Conservation (phyloP, 306 rosid genomes). For the Oemleria cerasiformis region DNA sequence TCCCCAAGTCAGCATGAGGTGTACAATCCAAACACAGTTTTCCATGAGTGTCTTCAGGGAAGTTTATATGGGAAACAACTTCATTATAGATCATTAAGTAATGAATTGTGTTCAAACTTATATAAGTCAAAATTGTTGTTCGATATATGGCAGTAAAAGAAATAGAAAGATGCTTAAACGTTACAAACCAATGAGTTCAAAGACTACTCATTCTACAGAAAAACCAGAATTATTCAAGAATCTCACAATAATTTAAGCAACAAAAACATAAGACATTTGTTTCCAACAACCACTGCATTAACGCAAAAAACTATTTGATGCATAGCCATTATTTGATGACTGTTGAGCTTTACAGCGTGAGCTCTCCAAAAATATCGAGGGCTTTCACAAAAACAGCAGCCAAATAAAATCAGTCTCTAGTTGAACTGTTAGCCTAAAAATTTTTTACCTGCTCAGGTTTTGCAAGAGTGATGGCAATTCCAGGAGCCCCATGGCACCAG, state of each 20-base stretch:
- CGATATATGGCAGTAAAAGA: background rate
- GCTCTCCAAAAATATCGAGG: background rate
- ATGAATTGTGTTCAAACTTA: background rate
- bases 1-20: background rate
- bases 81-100: background rate
- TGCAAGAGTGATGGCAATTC: constrained; percentile 67
- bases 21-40: background rate
- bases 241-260: background rate
- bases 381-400: background rate
- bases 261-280: constrained; percentile 6
- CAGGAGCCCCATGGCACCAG: constrained; percentile 89
- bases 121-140: background rate
- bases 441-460: constrained; percentile 73
- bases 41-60: background rate
- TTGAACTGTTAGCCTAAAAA: constrained; percentile 3
- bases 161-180: background rate
- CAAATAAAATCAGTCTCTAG: background rate
- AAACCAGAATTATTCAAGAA: background rate
- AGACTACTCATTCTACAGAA: background rate
- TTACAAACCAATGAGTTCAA: background rate
- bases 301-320: background rate
- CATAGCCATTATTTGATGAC: constrained; percentile 7
- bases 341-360: background rate
- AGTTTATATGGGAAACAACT: background rate
- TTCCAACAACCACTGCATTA: background rate